Conservation (phyloP, 768 basidiomycete genomes). For the Boletellus sp. region DNA sequence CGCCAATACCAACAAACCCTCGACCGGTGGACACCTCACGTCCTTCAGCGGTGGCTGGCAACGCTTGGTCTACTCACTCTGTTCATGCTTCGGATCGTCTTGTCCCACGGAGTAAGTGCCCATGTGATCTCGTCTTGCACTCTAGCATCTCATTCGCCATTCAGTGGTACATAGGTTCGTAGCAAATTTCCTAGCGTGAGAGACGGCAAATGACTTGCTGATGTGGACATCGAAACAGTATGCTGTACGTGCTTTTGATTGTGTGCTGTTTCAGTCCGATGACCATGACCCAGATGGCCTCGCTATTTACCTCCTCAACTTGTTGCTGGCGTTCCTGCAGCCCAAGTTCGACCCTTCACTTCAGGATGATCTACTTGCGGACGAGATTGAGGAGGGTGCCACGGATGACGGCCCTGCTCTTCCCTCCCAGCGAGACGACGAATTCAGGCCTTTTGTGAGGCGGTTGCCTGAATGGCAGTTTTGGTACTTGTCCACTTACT, state of each 20-base stretch:
- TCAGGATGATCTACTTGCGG: conserved; percentile 87
- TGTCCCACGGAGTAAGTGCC: conserved; percentile 79
- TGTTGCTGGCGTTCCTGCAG: conserved; percentile 95
- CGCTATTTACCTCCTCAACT: conserved; percentile 93
- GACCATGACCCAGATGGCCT: conserved; percentile 60
- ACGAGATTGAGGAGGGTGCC: conserved; percentile 93
- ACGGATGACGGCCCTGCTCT: conserved; percentile 53
- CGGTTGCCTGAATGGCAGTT: conserved; percentile 96
- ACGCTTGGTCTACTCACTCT: conserved; percentile 66
- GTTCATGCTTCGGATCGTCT: conserved; percentile 82
- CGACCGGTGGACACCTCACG: conserved; percentile 91
- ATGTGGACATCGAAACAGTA: conserved; percentile 34
- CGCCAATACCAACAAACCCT: conserved; percentile 83
- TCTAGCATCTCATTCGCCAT: conserved; percentile 1
- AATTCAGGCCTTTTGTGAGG: conserved; percentile 95
- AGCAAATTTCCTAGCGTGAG: neutral
- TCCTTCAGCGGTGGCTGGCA: conserved; percentile 83
- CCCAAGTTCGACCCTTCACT: conserved; percentile 97
- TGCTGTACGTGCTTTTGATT: conserved; percentile 55
- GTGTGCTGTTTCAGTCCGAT: neutral
- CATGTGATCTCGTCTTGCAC: neutral
- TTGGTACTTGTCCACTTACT: conserved; percentile 52
- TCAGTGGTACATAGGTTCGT: conserved; percentile 92
- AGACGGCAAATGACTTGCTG: neutral
- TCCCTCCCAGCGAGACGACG: conserved; percentile 78